Evolutionary conservation across 176 grass and related monocot species (phyloP).

Genomic region (Oryza coarctata): DNA sequence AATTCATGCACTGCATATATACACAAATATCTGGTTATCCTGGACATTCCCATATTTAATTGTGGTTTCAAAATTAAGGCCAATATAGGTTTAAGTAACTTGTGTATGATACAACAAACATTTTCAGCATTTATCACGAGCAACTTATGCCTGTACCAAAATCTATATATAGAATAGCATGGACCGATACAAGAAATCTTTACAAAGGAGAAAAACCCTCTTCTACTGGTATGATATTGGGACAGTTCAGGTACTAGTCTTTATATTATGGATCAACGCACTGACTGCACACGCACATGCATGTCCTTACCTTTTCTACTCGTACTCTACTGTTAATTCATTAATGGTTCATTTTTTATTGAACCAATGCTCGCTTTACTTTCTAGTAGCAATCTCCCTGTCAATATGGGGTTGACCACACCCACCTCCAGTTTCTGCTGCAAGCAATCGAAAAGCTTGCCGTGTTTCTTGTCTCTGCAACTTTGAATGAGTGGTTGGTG

Average conservation of each 20-base stretch:
- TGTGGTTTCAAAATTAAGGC: not conserved
- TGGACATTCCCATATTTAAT: not conserved
- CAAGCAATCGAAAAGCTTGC: conserved; percentile 11
- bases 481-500: conserved; percentile 26
- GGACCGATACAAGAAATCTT: not conserved
- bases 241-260: not conserved
- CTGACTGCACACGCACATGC: not conserved
- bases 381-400: not conserved
- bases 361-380: not conserved
- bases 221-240: not conserved
- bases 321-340: not conserved
- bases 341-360: not conserved
- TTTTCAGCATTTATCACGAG: not conserved
- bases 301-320: not conserved
- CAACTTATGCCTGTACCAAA: not conserved
- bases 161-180: not conserved
- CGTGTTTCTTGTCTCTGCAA: conserved; percentile 26
- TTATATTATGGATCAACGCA: not conserved
- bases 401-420: not conserved
- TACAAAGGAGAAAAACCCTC: not conserved
- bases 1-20: too few relatives aligned
- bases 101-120: not conserved
- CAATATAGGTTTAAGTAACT: not conserved
- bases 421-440: not conserved
- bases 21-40: not conserved